Conservation (phyloP, 495 filamentous ascomycete species). For the Podospora comata region DNA sequence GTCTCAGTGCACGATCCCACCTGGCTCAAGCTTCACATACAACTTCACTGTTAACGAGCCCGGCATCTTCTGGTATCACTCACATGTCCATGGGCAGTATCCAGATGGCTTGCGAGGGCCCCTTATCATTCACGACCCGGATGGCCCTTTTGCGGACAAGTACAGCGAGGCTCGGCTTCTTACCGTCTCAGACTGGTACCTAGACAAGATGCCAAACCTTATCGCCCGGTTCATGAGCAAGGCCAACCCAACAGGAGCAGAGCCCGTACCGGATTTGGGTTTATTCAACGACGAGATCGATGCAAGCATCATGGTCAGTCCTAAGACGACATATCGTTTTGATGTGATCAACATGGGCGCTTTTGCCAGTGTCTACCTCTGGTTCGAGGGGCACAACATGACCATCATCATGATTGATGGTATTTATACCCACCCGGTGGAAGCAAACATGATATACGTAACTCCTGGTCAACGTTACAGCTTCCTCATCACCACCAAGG, state of each 20-base stretch:
- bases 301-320: constrained; percentile 48
- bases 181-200: constrained; percentile 67
- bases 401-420: constrained; percentile 57
- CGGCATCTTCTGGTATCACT: constrained; percentile 84
- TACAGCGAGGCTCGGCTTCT: constrained; percentile 66
- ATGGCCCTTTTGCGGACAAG: constrained; percentile 55
- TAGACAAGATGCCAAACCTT: constrained; percentile 57
- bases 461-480: constrained; percentile 68
- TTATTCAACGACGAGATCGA: constrained; percentile 68
- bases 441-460: constrained; percentile 62
- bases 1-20: constrained; percentile 64
- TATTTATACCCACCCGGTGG: constrained; percentile 55
- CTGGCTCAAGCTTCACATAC: constrained; percentile 65
- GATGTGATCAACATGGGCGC: constrained; percentile 70
- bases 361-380: constrained; percentile 66
- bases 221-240: constrained; percentile 56
- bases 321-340: constrained; percentile 78
- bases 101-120: constrained; percentile 73
- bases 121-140: constrained; percentile 66
- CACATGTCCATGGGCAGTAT: constrained; percentile 65
- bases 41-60: constrained; percentile 71
- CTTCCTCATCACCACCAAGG: constrained; percentile 64
- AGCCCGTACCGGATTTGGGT: constrained; percentile 63
- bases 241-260: constrained; percentile 57
- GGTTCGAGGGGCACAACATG: constrained; percentile 70